Evolutionary conservation across 1,284 basidiomycete species (phyloP), one percentile per base, ranked within the genome.

Genomic region (Cutaneotrichosporon sp.): DNA sequence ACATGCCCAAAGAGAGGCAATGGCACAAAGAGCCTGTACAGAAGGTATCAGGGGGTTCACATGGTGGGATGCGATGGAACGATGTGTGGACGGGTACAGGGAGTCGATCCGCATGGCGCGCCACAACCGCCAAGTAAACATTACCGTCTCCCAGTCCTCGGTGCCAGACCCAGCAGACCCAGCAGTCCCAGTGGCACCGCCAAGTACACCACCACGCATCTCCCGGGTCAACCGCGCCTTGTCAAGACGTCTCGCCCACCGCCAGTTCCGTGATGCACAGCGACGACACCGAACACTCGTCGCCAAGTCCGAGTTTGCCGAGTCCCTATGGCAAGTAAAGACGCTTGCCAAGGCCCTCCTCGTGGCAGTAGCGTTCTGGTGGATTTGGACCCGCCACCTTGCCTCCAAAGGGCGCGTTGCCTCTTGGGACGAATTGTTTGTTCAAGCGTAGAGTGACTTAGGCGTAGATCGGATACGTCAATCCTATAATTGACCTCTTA

Each of bases 51-150:
- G 74, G 58, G 77, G 81, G 8, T 80, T 79, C 59, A 84, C 83
- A 1, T 85, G 84, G 84, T 83, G 81, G 80, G 82, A 82, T 66
- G 84, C 84, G 2, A 85, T 85, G 84, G 84, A 84, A 73, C 74
- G 78, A 42, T 82, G 84, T 63, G 83, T 85, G 9, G 82, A 83
- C 58, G 82, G 83, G 6, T 85, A 85, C 71, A 76, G 84, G 26
- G 81, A 83, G 56, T 77, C 76, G 14, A 73, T 81, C 30, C 70
- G 72, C 0, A 67, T 70, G 21, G 66, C 74, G 7, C 30, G 60
- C 9, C 31, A 16, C 22, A 26, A 9, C 34, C 21, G 56, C 42
- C 47, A 49, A 13, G 46, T 51, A 34, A 11, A 42, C 55, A 34
- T 61, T 26, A 32, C 56, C 7, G 46, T 50, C 34, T 22, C 49